These are phyloP conservation scores for Singerocomus rubriflavus DNA, from an alignment of 1,284 basidiomycete genomes.

Conservation along the genomic window DNA sequence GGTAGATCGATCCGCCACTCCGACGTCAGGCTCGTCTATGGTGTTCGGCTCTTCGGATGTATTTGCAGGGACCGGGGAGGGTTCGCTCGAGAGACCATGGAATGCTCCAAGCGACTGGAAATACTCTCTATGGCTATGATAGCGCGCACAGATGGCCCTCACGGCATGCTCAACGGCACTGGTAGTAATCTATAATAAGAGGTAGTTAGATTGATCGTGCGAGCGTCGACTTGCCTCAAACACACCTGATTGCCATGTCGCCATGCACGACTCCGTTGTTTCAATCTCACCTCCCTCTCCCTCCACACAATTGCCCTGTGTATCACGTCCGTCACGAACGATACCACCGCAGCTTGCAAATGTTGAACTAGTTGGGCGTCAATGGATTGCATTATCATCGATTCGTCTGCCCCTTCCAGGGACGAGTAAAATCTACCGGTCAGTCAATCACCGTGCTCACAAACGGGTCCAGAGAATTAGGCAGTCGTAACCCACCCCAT, in stretches of 20 bases:
- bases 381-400: slow-evolving; percentile 2
- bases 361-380: slow-evolving; percentile 31
- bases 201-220: slow-evolving; percentile 1
- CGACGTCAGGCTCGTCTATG: slow-evolving; percentile 9
- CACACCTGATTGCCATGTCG: slow-evolving; percentile 24
- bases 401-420: slow-evolving; percentile 11
- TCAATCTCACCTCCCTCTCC: slow-evolving; percentile 55
- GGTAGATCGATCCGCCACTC: slow-evolving; percentile 6
- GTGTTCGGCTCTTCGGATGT: slow-evolving; percentile 14
- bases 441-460: not conserved
- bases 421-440: slow-evolving; percentile 12
- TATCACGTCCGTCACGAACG: slow-evolving; percentile 51
- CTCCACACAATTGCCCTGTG: slow-evolving; percentile 49
- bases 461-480: not conserved
- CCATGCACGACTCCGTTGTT: slow-evolving; percentile 59
- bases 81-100: slow-evolving; percentile 9
- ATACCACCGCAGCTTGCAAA: slow-evolving; percentile 43
- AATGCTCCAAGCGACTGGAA: slow-evolving; percentile 32
- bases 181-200: slow-evolving; percentile 35
- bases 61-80: slow-evolving; percentile 6
- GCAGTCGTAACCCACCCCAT: slow-evolving; percentile 36
- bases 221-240: not conserved
- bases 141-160: slow-evolving; percentile 37
- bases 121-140: slow-evolving; percentile 32
- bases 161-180: slow-evolving; percentile 46